Base-by-base conservation (phyloP, 345 rosid species). In the Anastatica hierochuntica region DNA sequence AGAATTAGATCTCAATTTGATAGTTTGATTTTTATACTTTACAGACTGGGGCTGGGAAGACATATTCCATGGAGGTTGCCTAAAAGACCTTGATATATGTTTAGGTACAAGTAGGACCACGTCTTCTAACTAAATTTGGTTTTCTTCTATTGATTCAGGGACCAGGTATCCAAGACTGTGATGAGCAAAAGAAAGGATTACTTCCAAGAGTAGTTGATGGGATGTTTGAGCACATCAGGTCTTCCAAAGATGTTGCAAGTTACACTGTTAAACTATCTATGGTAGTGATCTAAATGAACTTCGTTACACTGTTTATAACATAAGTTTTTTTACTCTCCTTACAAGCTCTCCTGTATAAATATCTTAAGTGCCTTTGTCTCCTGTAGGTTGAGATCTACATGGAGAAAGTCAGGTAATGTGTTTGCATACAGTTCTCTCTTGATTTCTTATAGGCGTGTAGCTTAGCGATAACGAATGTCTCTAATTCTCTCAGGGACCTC, bases 31-130 rank as follows among this genome's bases (percentile, higher is more conserved):
- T n/a, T 16, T 38, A 7, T 17, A 44, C 46, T 36, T 30, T 52
- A 57, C 88, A 82, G 97, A 90, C 97, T 12, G 95, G 95, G 57
- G 97, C 95, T 27, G 95, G 88, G 63, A 86, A 90, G 83, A 90
- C 95, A 7, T 83, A 75, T 47, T 74, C 80, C 73, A 86, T 84
- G 83, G 95, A 90, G 95, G 95, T 86, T 44, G 55, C 45, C 14
- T 29, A 10, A 43, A 48, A 30, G 21, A 14, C 5, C 2, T 35
- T 60, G 9, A 15, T 16, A 37, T 16, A 17, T 33, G 12, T 39
- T 23, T 53, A 40, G 42, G 17, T 42, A 14, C 14, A 27, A 12
- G 11, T 34, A 36, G 10, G 34, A 43, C 24, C 57, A 26, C 23
- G 14, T 15, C 18, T 14, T 45, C 36, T 24, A 19, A 17, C 21